A percentile compares a stretch with the other conserved stretches of the same genome.
Conservation (phyloP, 2,329 filamentous ascomycete genomes). For the Aureobasidium musti region DNA sequence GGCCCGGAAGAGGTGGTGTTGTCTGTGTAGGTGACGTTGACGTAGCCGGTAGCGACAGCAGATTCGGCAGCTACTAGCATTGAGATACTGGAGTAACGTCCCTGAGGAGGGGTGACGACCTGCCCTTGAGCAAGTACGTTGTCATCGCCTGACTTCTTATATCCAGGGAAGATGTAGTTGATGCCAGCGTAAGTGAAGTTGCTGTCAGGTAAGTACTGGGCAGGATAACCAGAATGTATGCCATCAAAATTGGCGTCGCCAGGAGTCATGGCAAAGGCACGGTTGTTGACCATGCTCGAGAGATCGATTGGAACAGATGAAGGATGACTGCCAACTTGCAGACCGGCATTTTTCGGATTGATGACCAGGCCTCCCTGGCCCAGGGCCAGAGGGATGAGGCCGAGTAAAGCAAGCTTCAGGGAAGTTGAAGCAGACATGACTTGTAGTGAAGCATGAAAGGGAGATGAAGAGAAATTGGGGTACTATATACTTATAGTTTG, state of each 20-base stretch:
- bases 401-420: constrained; percentile 22
- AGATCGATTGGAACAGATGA: constrained; percentile 36
- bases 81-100: constrained; percentile 44
- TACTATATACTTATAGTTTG: neutral
- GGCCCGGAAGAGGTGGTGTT: constrained; percentile 41
- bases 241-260: constrained; percentile 44
- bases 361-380: constrained; percentile 36
- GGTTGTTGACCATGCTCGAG: constrained; percentile 40
- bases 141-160: constrained; percentile 43
- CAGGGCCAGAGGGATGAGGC: constrained; percentile 31
- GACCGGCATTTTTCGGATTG: constrained; percentile 38
- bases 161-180: constrained; percentile 44
- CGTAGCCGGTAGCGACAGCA: constrained; percentile 43
- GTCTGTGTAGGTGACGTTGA: constrained; percentile 46
- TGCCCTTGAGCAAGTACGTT: constrained; percentile 46
- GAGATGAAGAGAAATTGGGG: neutral
- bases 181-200: constrained; percentile 44
- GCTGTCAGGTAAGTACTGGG: constrained; percentile 41
- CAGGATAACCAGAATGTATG: constrained; percentile 44
- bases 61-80: constrained; percentile 47
- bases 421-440: constrained; percentile 6
- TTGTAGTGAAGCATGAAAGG: neutral
- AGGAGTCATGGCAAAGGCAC: constrained; percentile 42
- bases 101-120: constrained; percentile 39
- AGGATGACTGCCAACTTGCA: constrained; percentile 30